Base-by-base conservation (phyloP, 2,329 filamentous ascomycete genomes). In the Monosporascus cannonballus region DNA sequence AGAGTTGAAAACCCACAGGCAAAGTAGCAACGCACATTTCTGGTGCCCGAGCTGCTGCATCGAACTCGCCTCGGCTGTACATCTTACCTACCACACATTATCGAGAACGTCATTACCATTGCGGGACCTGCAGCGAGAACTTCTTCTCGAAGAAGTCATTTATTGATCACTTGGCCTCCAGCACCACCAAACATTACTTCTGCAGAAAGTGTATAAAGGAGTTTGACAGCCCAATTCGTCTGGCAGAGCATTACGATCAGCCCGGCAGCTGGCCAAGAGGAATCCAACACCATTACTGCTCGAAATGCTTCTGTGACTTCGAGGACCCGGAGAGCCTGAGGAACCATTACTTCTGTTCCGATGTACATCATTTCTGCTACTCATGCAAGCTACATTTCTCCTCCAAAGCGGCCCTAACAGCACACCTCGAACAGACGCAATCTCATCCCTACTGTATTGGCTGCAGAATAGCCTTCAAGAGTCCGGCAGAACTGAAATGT, bases 31-130 rank as follows among this genome's bases (percentile, higher is more conserved):
- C 15, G 6, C 20, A 14, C 54, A 56, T 44, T 51, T 53, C 15
- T 56, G 52, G 56, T 58, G 54, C 22, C 24, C 48, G n/a, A 51
- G 37, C 46, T 58, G 56, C 39, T 27, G 49, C 22, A 45, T 54
- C 15, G 56, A 58, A 3, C 54, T 56, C 22, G 5, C 22, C 14
- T 39, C 38, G 2, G 41, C 38, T 9, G 6, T 4, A 14, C 11
- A 2, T 6, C 44, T 25, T 24, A 18, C 25, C 44, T 24, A 18
- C 25, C 44, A 8, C 22, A 17, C 44, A 47, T 30, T 14, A 14
- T 27, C 44, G 14, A 18, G 11, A 25, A 30, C 44, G 14, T 18
- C 44, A 47, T 27, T 30, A n/a, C 20, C 30, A 27, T 24, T 47
- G 44, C 24, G 30, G 22, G 15, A 30, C 25, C 8, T 47, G 44